Evolutionary conservation across 1,284 basidiomycete species (phyloP), one percentile per base, ranked within the genome.

Genomic region (Caloboletus inedulis): DNA sequence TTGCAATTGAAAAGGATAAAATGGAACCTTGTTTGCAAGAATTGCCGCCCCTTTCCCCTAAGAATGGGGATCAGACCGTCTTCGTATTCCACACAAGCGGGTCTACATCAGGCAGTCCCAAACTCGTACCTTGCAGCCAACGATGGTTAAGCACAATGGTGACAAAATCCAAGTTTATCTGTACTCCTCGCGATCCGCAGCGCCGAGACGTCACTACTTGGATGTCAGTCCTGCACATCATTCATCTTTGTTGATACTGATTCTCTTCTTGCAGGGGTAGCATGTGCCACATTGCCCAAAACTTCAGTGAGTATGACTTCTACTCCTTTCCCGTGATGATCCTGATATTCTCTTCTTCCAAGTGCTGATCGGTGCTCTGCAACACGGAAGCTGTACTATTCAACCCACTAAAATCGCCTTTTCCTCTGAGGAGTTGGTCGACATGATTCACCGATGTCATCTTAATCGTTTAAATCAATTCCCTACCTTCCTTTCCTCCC

Each of bases 11-110:
- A 53, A 72, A 69, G 48, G 70, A 72, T 50, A 63, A 66, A 33
- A 68, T 78, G 55, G 64, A 69, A 39, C 61, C 64, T 36, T 62
- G 69, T 36, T 60, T 69, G 39, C 70, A 73, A 19, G 59, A 72
- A 40, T 65, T 86, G 27, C 79, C 81, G 23, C 69, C 69, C 18
- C 72, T 83, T 42, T 69, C 71, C 30, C 65, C 69, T 23, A 62
- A 65, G 44, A 62, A 69, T 47, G 72, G 74, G 47, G 77, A 82
- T 57, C 74, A 77, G 42, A 72, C 73, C 7, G 75, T 78, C 25
- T 85, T 87, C 72, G 74, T 87, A 51, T 87, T 87, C 73, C 85
- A 88, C 65, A 88, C 86, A 16, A 83, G 81, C 51, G 85, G 85
- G 16, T 87, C 85, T 36, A 88, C 87, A 18, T 87, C 85, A 34